Conservation (phyloP, 2,329 filamentous ascomycete species). For the Aspergillus sp. region DNA sequence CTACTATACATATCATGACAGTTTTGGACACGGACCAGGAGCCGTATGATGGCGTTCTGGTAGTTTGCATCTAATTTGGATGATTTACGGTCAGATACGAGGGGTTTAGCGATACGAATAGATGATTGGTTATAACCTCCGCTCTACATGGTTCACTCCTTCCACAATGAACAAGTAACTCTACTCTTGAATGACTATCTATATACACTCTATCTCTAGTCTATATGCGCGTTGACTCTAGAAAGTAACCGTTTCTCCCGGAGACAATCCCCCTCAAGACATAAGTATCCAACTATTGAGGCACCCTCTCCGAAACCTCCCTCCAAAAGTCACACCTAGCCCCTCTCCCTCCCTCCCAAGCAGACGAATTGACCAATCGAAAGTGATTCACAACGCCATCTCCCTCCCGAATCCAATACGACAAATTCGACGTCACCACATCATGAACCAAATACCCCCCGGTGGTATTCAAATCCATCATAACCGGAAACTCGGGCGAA, state of each 20-base stretch:
- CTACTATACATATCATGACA: not conserved
- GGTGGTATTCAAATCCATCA: conserved; percentile 53
- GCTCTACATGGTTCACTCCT: not conserved
- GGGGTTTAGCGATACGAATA: not conserved
- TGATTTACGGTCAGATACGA: not conserved
- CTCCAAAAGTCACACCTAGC: conserved; percentile 3
- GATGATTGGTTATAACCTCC: not conserved
- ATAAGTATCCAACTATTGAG: not conserved
- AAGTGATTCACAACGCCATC: conserved; percentile 44
- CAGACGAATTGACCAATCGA: conserved; percentile 45
- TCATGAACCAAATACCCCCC: conserved; percentile 36
- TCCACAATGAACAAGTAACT: not conserved
- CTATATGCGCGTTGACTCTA: not conserved
- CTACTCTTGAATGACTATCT: not conserved
- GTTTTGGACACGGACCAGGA: not conserved
- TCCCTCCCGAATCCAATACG: conserved; percentile 28
- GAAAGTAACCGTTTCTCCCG: not conserved
- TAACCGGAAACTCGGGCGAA: conserved; percentile 37
- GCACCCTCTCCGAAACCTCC: conserved; percentile 1
- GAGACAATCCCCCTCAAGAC: not conserved
- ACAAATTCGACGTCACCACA: conserved; percentile 25
- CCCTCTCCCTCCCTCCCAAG: conserved; percentile 54
- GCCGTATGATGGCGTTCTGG: not conserved
- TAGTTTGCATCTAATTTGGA: not conserved
- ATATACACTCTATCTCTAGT: not conserved